Conservation (phyloP, 331 rosid species). For the Quercus tomentella region DNA sequence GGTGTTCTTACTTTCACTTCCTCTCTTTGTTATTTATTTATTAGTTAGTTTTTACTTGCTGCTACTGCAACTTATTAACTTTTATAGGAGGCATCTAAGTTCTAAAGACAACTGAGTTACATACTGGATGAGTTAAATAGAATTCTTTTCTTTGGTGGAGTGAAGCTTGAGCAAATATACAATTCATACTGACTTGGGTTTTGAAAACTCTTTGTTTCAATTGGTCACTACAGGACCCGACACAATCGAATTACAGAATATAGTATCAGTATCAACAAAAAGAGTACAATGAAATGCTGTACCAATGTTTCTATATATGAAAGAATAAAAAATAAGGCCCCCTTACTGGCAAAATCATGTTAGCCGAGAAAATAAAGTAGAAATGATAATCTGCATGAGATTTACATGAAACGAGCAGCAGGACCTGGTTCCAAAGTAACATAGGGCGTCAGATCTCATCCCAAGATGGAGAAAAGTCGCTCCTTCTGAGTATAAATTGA, state of each 20-base stretch:
- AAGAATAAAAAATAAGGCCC: slow-evolving; percentile 20
- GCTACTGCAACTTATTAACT: too few species aligned
- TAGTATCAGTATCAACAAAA: neutral
- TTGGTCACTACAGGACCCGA: neutral
- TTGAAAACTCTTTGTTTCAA: neutral
- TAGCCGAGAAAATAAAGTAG: neutral
- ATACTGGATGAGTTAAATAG: neutral
- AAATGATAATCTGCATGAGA: neutral
- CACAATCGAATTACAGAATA: neutral
- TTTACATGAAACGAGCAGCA: slow-evolving; percentile 28
- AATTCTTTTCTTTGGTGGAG: neutral
- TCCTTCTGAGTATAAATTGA: neutral
- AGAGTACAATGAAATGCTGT: slow-evolving; percentile 18
- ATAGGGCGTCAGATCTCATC: slow-evolving; percentile 8
- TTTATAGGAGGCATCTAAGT: too few species aligned
- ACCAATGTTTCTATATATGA: neutral
- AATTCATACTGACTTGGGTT: neutral
- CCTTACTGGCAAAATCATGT: slow-evolving; percentile 22
- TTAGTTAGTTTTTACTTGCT: too few species aligned
- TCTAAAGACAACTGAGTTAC: too few species aligned
- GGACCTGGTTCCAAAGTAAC: neutral
- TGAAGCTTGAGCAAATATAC: neutral
- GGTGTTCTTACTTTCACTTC: too few species aligned
- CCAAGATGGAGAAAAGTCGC: slow-evolving; percentile 3
- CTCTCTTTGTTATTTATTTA: too few species aligned